Percentiles rank a stretch among this genome's conserved stretches.
phyloP scores from a whole-genome alignment of 352 stramenopile genomes.

The Phytophthora pini region DNA sequence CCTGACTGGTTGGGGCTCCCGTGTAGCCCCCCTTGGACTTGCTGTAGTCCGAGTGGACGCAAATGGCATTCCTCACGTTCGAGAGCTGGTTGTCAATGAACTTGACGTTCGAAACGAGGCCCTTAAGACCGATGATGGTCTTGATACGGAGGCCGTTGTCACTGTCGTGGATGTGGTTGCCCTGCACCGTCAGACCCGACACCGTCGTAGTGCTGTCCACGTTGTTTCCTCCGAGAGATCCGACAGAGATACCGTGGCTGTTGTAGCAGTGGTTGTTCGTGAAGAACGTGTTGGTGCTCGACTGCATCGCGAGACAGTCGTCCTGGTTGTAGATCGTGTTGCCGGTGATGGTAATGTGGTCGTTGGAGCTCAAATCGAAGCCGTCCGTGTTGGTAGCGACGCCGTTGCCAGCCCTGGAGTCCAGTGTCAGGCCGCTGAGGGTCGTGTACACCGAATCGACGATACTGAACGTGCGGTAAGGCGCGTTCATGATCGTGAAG shows the following conservation, averaged over 20 bases:
- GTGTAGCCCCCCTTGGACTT: slow-evolving; percentile 32
- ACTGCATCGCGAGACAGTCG: slow-evolving; percentile 25
- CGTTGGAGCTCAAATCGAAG: slow-evolving; percentile 17
- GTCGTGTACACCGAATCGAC: slow-evolving; percentile 29
- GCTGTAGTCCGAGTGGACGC: slow-evolving; percentile 25
- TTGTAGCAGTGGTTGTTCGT: slow-evolving; percentile 20
- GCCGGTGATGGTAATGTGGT: slow-evolving; percentile 17
- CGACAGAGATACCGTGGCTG: slow-evolving; percentile 36
- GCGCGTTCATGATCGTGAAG: slow-evolving; percentile 40
- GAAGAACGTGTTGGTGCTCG: slow-evolving; percentile 27
- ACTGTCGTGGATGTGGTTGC: slow-evolving; percentile 39
- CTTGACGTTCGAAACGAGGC: slow-evolving; percentile 20
- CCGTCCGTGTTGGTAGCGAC: slow-evolving; percentile 45
- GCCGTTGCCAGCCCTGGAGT: slow-evolving; percentile 20
- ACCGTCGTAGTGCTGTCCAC: slow-evolving; percentile 30
- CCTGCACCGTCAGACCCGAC: slow-evolving; percentile 20
- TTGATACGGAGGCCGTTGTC: slow-evolving; percentile 28
- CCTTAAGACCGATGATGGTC: slow-evolving; percentile 26
- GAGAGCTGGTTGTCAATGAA: slow-evolving; percentile 29
- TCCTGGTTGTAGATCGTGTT: slow-evolving; percentile 28
- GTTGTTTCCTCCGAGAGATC: slow-evolving; percentile 34
- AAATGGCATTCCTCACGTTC: slow-evolving; percentile 24
- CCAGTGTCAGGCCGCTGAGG: slow-evolving; percentile 16
- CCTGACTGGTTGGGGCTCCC: slow-evolving; percentile 15
- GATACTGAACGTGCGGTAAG: slow-evolving; percentile 30